A percentile compares a stretch with the other conserved stretches of the same genome.
Conservation (phyloP, 495 filamentous ascomycete species). For the Cercophora sp. region DNA sequence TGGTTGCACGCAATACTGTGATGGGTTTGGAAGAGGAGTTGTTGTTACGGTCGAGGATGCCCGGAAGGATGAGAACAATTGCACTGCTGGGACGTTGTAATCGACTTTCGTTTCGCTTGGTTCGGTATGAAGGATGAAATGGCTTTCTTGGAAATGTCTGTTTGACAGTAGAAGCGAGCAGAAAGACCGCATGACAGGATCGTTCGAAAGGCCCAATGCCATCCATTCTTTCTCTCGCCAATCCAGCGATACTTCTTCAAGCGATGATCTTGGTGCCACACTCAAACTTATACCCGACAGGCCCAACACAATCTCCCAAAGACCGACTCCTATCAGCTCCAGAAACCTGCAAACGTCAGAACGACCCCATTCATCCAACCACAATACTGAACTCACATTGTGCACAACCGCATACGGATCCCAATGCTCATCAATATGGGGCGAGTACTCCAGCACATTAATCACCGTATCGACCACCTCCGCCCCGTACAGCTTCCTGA, state of each 20-base stretch:
- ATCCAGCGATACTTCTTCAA: no score
- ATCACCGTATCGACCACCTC: neutral
- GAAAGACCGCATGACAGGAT: no score
- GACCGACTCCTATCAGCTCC: neutral
- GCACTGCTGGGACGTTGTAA: neutral
- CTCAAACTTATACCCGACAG: neutral
- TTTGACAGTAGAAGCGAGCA: no score
- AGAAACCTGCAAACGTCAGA: no score
- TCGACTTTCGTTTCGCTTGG: no score
- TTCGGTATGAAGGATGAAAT: no score
- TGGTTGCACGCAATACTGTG: slow-evolving; percentile 10
- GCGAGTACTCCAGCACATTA: neutral
- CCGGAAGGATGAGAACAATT: neutral
- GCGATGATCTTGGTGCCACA: no score
- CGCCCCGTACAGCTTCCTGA: neutral
- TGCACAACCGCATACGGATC: neutral
- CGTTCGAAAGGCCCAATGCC: no score
- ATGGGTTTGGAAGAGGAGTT: neutral
- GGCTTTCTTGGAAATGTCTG: no score
- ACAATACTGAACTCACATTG: neutral
- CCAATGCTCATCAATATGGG: neutral
- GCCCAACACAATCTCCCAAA: neutral
- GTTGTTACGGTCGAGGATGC: neutral
- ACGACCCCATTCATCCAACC: neutral
- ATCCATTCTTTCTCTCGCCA: no score